phyloP scores from a whole-genome alignment of 2,329 filamentous ascomycete species.

The Rugonectria rugulosa region DNA sequence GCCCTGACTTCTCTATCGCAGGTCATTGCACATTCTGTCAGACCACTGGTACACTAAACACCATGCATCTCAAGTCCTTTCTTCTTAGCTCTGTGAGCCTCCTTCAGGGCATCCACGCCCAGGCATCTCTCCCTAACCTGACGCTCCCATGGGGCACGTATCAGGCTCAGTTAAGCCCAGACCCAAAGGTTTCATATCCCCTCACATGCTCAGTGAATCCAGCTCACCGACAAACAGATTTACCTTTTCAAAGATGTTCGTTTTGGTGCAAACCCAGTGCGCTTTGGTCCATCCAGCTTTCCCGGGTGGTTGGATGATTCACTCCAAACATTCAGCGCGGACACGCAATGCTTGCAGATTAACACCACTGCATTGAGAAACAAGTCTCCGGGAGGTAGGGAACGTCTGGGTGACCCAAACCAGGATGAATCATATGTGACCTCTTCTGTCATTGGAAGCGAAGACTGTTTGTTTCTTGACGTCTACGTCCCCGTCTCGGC shows the following conservation, averaged over 20 bases:
- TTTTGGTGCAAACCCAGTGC: conserved; percentile 10
- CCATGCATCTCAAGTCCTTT: too few species aligned
- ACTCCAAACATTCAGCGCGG: not conserved
- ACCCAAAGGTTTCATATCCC: not conserved
- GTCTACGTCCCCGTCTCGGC: conserved; percentile 55
- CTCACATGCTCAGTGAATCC: too few species aligned
- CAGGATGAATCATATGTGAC: too few species aligned
- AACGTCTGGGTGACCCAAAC: not conserved
- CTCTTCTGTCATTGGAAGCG: conserved; percentile 35
- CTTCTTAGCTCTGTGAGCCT: too few species aligned
- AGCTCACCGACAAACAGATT: not conserved
- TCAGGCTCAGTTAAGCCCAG: not conserved
- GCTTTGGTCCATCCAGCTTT: conserved; percentile 4
- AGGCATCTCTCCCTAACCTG: not conserved
- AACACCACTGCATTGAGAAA: not conserved
- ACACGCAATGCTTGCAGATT: conserved; percentile 12
- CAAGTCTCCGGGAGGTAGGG: conserved; percentile 5
- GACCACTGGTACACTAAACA: too few species aligned
- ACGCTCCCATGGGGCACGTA: conserved; percentile 9
- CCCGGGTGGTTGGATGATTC: not conserved
- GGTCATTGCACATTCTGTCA: too few species aligned
- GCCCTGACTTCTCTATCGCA: too few species aligned
- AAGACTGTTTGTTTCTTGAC: conserved; percentile 60
- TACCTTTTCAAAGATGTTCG: conserved; percentile 21
- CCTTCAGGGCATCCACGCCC: not conserved